These are phyloP conservation scores for Chalciporus chontae DNA, from an alignment of 768 basidiomycete genomes.

Conservation along the genomic window DNA sequence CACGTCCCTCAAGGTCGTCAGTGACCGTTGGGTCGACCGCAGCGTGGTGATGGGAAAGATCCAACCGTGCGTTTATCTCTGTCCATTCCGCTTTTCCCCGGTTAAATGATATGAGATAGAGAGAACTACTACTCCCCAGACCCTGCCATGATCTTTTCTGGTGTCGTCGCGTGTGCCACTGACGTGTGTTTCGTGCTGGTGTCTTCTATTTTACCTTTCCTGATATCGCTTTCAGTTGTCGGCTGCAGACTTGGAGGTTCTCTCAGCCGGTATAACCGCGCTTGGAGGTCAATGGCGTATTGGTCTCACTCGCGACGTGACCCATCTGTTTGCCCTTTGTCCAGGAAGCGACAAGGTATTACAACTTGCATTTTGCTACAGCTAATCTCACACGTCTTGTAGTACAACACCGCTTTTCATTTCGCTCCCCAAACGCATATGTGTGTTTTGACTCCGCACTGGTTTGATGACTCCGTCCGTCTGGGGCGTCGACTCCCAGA, in stretches of 20 bases:
- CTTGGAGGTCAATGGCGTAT: slow-evolving; percentile 81
- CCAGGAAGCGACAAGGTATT: slow-evolving; percentile 42
- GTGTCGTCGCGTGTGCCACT: slow-evolving; percentile 67
- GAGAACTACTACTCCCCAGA: slow-evolving; percentile 70
- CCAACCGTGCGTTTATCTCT: slow-evolving; percentile 48
- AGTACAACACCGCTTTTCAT: slow-evolving; percentile 51
- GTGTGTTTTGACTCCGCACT: slow-evolving; percentile 79
- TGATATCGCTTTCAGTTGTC: slow-evolving; percentile 43
- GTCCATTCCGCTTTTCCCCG: background rate
- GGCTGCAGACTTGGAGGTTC: slow-evolving; percentile 62
- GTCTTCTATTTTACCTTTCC: background rate
- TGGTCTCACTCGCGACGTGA: slow-evolving; percentile 79
- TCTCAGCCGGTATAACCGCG: slow-evolving; percentile 66
- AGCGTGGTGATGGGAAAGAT: slow-evolving; percentile 53
- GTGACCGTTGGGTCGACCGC: slow-evolving; percentile 71
- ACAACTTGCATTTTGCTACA: background rate
- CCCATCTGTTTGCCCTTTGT: slow-evolving; percentile 73
- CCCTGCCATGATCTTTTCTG: slow-evolving; percentile 78
- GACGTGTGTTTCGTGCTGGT: slow-evolving; percentile 42
- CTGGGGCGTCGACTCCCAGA: slow-evolving; percentile 54
- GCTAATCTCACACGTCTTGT: background rate
- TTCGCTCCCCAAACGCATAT: slow-evolving; percentile 57
- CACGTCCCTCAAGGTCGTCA: slow-evolving; percentile 30
- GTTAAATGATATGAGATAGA: slow-evolving; percentile 25
- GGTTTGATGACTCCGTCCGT: slow-evolving; percentile 81